Percentiles rank a stretch among this genome's conserved stretches.
phyloP scores from a whole-genome alignment of 257 asterid species.

The Solanum sitiens region DNA sequence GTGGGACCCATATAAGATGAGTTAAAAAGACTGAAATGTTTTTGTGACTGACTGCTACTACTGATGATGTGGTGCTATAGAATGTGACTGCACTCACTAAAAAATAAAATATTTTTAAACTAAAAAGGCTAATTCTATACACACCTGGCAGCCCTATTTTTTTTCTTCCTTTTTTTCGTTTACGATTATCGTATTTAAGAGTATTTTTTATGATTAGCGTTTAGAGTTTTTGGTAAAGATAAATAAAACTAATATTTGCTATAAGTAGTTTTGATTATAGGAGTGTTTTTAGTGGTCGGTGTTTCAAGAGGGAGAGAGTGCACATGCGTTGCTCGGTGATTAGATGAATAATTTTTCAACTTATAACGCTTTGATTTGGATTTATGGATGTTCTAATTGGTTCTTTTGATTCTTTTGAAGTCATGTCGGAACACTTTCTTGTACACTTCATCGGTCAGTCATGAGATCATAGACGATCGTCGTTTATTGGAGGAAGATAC shows the following conservation, averaged over 20 bases:
- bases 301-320: background rate
- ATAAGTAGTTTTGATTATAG: background rate
- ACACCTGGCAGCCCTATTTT: background rate
- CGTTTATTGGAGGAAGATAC: background rate
- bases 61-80: background rate
- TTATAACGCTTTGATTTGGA: background rate
- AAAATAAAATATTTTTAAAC: background rate
- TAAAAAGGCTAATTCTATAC: background rate
- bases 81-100: background rate
- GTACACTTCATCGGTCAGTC: background rate
- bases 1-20: background rate
- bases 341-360: background rate
- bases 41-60: background rate
- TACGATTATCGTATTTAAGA: background rate
- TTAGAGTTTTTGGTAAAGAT: no score
- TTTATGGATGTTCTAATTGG: no score
- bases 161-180: background rate
- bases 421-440: background rate
- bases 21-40: background rate
- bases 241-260: background rate
- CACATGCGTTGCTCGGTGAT: no score
- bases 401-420: background rate
- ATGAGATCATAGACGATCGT: background rate
- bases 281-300: background rate
- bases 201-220: background rate